A percentile compares a stretch with the other conserved stretches of the same genome.
These are phyloP conservation scores for Rhinocladiella similis DNA, from an alignment of 2,329 filamentous ascomycete genomes.

Conservation along the genomic window DNA sequence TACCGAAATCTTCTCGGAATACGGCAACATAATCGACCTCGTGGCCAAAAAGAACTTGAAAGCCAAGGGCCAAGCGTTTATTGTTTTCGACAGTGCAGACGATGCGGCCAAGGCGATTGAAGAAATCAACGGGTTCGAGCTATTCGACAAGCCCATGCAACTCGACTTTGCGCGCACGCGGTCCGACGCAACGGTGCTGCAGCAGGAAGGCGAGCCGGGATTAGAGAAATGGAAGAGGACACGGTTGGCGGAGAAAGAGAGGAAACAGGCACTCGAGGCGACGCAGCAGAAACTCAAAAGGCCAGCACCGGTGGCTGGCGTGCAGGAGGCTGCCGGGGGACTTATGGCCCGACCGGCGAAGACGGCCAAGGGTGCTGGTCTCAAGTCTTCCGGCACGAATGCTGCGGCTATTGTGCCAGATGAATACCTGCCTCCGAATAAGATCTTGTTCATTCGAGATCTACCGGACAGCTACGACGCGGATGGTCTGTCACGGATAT, in stretches of 20 bases:
- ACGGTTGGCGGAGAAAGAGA: conserved; percentile 80
- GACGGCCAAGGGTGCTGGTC: conserved; percentile 67
- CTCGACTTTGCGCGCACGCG: conserved; percentile 77
- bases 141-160: conserved; percentile 89
- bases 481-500: conserved; percentile 76
- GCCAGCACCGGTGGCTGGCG: conserved; percentile 48
- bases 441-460: conserved; percentile 92
- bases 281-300: conserved; percentile 76
- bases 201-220: conserved; percentile 72
- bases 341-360: conserved; percentile 50
- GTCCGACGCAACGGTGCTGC: conserved; percentile 83
- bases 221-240: conserved; percentile 84
- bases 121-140: conserved; percentile 85
- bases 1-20: conserved; percentile 78
- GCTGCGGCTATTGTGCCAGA: conserved; percentile 80
- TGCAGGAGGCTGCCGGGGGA: conserved; percentile 28
- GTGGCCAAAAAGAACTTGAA: conserved; percentile 87
- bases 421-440: conserved; percentile 96
- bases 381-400: conserved; percentile 72
- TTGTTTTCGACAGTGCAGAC: conserved; percentile 83
- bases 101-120: conserved; percentile 80
- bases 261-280: conserved; percentile 80
- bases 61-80: conserved; percentile 92
- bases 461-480: conserved; percentile 83
- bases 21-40: conserved; percentile 80